phyloP scores from a whole-genome alignment of 495 filamentous ascomycete species.

The Penicillium verhagenii region DNA sequence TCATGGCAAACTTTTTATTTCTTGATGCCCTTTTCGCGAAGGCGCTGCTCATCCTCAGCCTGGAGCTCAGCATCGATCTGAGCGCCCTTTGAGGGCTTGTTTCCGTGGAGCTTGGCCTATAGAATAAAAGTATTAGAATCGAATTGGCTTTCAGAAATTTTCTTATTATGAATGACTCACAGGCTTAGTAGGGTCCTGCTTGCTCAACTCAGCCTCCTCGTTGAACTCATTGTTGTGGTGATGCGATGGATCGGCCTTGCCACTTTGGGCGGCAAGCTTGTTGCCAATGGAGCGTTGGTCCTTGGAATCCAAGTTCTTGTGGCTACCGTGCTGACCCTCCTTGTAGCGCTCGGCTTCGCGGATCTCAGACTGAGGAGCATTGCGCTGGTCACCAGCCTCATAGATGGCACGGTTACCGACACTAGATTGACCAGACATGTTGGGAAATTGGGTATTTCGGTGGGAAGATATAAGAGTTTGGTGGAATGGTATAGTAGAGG shows the following conservation, averaged over 20 bases:
- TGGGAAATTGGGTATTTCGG: slow-evolving; percentile 1
- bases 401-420: slow-evolving; percentile 56
- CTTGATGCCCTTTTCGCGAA: slow-evolving; percentile 61
- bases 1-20: slow-evolving; percentile 23
- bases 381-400: slow-evolving; percentile 72
- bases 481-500: slow-evolving; percentile 6
- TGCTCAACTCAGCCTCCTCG: slow-evolving; percentile 54
- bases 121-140: neutral
- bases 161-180: slow-evolving; percentile 41
- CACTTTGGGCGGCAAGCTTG: slow-evolving; percentile 62
- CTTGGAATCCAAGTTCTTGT: slow-evolving; percentile 73
- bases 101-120: slow-evolving; percentile 69
- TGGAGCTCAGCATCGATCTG: slow-evolving; percentile 68
- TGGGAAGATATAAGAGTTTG: neutral
- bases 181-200: slow-evolving; percentile 67
- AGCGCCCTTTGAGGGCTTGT: slow-evolving; percentile 68
- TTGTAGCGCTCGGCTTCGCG: slow-evolving; percentile 57
- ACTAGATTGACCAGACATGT: slow-evolving; percentile 42
- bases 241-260: slow-evolving; percentile 32
- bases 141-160: neutral
- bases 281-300: slow-evolving; percentile 79
- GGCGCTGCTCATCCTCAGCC: slow-evolving; percentile 63
- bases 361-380: slow-evolving; percentile 55
- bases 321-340: slow-evolving; percentile 65
- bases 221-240: slow-evolving; percentile 41